These are phyloP conservation scores for Botryosphaeria dothidea DNA, from an alignment of 2,329 filamentous ascomycete species.

Conservation along the genomic window DNA sequence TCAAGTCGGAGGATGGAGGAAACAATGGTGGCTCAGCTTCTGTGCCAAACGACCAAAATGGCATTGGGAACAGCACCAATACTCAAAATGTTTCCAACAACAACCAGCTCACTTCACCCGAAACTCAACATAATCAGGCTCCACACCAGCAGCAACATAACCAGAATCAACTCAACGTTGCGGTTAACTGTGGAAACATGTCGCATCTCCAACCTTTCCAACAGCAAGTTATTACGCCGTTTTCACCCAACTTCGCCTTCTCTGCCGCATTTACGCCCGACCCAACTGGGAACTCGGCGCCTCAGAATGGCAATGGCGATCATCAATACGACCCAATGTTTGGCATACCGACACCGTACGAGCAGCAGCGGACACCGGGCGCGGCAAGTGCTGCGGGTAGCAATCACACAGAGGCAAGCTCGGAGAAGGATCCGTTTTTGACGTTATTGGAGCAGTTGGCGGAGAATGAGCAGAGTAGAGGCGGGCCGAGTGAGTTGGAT, in stretches of 20 bases:
- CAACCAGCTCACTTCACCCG: constrained; percentile 25
- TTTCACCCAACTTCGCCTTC: constrained; percentile 42
- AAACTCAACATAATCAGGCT: constrained; percentile 32
- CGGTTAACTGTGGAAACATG: constrained; percentile 21
- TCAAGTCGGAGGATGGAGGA: constrained; percentile 23
- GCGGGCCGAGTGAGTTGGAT: constrained; percentile 73
- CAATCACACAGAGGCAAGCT: constrained; percentile 32
- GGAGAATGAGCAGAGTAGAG: constrained; percentile 72
- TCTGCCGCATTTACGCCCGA: constrained; percentile 16
- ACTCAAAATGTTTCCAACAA: constrained; percentile 27
- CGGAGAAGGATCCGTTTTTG: constrained; percentile 67
- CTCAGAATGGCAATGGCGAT: constrained; percentile 4
- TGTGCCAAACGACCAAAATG: neutral
- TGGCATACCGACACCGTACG: constrained; percentile 41
- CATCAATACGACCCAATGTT: constrained; percentile 41
- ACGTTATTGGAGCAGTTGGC: constrained; percentile 78
- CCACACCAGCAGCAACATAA: constrained; percentile 15
- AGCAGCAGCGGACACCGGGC: constrained; percentile 47
- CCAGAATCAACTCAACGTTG: constrained; percentile 11
- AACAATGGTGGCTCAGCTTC: neutral
- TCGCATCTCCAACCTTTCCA: constrained; percentile 19
- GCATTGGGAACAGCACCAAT: constrained; percentile 25
- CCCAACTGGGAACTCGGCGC: constrained; percentile 3
- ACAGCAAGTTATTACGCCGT: constrained; percentile 27
- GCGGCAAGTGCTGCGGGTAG: constrained; percentile 44